Conservation (phyloP, 208 protist species). For the Wallacemonas sp. region DNA sequence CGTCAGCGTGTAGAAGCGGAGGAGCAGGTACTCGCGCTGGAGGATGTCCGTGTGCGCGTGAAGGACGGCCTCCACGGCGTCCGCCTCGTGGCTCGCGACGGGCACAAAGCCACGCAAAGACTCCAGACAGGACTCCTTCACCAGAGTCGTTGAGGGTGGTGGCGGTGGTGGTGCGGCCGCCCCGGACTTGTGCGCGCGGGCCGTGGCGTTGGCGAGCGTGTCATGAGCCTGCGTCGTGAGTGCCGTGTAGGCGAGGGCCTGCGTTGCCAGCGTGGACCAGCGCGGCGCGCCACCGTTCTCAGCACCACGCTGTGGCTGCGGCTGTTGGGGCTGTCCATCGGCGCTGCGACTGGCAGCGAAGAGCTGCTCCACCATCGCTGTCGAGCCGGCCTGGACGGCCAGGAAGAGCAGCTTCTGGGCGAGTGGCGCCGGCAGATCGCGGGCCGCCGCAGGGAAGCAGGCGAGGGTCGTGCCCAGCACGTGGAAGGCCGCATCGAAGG, state of each 20-base stretch:
- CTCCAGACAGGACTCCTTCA: constrained; percentile 16
- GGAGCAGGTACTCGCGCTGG: constrained; percentile 38
- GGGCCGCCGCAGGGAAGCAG: constrained; percentile 21
- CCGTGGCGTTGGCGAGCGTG: constrained; percentile 25
- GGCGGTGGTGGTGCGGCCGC: too few species aligned
- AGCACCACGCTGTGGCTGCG: neutral
- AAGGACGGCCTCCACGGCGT: constrained; percentile 57
- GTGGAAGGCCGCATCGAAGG: constrained; percentile 58
- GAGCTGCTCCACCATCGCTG: constrained; percentile 45
- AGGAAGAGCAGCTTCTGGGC: constrained; percentile 65
- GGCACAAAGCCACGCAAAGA: constrained; percentile 53
- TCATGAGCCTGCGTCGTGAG: constrained; percentile 12
- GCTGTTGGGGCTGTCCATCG: neutral
- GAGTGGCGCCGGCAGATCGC: constrained; percentile 33
- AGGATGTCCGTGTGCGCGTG: constrained; percentile 18
- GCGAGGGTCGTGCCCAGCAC: constrained; percentile 40
- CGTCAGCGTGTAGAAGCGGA: constrained; percentile 68
- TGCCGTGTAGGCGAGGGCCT: constrained; percentile 55
- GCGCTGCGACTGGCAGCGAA: constrained; percentile 33
- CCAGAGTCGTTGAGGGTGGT: too few species aligned
- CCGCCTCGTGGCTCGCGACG: constrained; percentile 43
- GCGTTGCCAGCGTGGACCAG: constrained; percentile 33
- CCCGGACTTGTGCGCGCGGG: neutral
- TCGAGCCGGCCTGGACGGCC: constrained; percentile 42
- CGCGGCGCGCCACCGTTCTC: constrained; percentile 23